Evolutionary conservation across 176 grass and related monocot genomes (phyloP), one percentile per base, ranked within the genome.

Genomic region (Otatea glauca): DNA sequence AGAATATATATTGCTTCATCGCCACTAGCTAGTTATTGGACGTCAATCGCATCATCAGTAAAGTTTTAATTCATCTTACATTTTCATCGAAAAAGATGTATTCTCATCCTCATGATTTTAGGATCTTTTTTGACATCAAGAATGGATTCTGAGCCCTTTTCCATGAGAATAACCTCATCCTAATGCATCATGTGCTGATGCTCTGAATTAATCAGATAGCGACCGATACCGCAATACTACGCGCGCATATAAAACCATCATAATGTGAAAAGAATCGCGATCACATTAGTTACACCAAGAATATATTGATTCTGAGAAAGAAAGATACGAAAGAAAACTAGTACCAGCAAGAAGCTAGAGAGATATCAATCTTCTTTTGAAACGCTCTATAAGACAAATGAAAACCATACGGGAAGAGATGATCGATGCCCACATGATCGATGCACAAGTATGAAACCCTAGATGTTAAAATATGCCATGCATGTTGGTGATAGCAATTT

Each of bases 101-200:
- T 88, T 56, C 58, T 65, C 34, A 29, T 84, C 43, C 12, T n/a
- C 32, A 24, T 63, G 41, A 2, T 23, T 53, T 75, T 77, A 9
- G 10, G 14, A 71, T 64, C 20, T 45, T 55, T 48, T 54, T 25
- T 59, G 37, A 70, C 71, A 65, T 56, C 64, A 63, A 42, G 41
- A 75, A 35, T 53, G 23, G 82, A 62, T 81, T 53, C 20, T 68
- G 81, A 63, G 62, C 53, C 42, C 5, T 61, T 69, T 34, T 39
- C 16, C 24, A 20, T 44, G 23, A 51, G 82, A 85, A 89, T 81
- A 62, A 62, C 38, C 29, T 65, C 24, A 77, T 86, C 77, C 47
- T 38, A 54, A 63, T 70, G 65, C 39, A 86, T 38, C 83, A 21
- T 77, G 39, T 72, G 37, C 59, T 9, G 37, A 83, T 78, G 61